Evolutionary conservation across 495 filamentous ascomycete genomes (phyloP).

Genomic region (Penicillium argentinense): DNA sequence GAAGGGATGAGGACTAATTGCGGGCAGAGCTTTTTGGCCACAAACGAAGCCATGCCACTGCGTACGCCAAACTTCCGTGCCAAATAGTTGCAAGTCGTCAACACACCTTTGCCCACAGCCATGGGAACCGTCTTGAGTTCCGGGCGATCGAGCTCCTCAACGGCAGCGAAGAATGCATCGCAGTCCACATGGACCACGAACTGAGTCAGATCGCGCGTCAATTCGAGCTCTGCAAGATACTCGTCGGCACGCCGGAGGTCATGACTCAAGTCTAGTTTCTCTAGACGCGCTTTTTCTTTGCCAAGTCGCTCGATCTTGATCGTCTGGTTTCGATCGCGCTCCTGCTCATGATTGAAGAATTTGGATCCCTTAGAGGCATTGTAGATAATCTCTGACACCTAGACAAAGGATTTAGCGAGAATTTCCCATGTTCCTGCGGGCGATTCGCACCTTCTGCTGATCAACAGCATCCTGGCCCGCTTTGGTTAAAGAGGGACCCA

Average conservation of each 20-base stretch:
- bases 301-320: conserved; percentile 83
- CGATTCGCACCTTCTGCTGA: conserved; percentile 67
- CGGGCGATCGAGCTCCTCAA: conserved; percentile 88
- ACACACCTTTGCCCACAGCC: conserved; percentile 87
- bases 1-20: conserved; percentile 77
- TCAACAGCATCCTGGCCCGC: conserved; percentile 93
- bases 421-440: background rate
- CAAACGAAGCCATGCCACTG: conserved; percentile 93
- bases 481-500: conserved; percentile 94
- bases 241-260: conserved; percentile 79
- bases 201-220: conserved; percentile 78
- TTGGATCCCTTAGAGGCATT: conserved; percentile 96
- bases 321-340: conserved; percentile 77
- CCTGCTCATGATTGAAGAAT: conserved; percentile 92
- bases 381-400: conserved; percentile 97
- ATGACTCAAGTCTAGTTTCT: conserved; percentile 68
- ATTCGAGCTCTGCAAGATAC: conserved; percentile 75
- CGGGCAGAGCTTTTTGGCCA: conserved; percentile 92
- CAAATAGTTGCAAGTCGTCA: conserved; percentile 94
- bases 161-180: conserved; percentile 96
- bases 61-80: conserved; percentile 88
- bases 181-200: conserved; percentile 91
- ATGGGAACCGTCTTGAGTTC: conserved; percentile 89
- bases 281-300: conserved; percentile 71
- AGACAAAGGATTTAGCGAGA: background rate